Base-by-base conservation (phyloP, 1,284 basidiomycete genomes). In the Trametes pubescens region DNA sequence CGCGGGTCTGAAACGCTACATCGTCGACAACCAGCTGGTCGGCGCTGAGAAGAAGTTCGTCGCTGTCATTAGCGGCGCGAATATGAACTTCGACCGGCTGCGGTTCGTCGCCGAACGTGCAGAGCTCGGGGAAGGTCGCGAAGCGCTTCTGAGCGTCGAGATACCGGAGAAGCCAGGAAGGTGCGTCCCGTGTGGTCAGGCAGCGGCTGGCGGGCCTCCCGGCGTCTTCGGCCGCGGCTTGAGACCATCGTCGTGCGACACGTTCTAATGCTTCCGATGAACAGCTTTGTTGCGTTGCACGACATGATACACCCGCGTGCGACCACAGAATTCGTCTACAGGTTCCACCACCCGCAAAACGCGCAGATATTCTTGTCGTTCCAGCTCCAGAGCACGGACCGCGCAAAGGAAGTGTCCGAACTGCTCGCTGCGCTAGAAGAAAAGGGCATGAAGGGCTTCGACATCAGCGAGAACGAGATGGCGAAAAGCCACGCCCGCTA, bases 81-180 rank as follows among this genome's bases (percentile, higher is more conserved):
- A 99, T 79, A 98, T 99, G 95, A 99, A 99, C 81, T 99, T 99
- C 78, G 93, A 95, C 69, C 87, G 98, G 29, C 79, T 99, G 51
- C 87, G 98, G 8, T 99, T 99, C 74, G 97, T 99, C 26, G 93
- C 98, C 16, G 98, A 99, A 75, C 94, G 98, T 62, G 98, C 98
- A 18, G 96, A 98, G 76, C 83, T 99, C 37, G 98, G 98, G 70
- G 98, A 99, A 78, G 91, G 96, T 38, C 87, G 93, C 59, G 98
- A 99, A 78, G 97, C 93, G 0, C 82, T 99, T 58, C 83, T 99
- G 68, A 94, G 93, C 71, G 94, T 99, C 40, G 93, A 94, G 73
- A 93, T 99, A 59, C 96, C 97, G 24, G 98, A 99, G 75, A 82
- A 80, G 68, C 93, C 95, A 1, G 97, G 97, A 78, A 94, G 91